Evolutionary conservation across 78 protist genomes (phyloP).

Genomic region (Polysphondylium violaceum): DNA sequence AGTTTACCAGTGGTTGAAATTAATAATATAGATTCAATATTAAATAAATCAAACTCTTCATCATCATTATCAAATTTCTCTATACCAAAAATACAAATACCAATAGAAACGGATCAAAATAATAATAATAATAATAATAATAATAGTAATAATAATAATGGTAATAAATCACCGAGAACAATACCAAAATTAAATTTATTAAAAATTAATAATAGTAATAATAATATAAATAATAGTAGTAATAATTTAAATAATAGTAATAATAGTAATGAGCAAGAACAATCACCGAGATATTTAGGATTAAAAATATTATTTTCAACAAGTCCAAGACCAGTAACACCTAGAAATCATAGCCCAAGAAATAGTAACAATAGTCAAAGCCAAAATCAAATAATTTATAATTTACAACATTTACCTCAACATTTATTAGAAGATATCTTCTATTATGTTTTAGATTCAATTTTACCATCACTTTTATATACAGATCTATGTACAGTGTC

Average conservation of each 20-base stretch:
- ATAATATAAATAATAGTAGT: not conserved
- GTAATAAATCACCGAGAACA: not conserved
- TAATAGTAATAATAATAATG: not conserved
- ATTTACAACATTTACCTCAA: constrained; percentile 2
- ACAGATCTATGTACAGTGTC: constrained; percentile 28
- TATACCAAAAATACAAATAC: not conserved
- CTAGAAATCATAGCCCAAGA: constrained; percentile 4
- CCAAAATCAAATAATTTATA: not conserved
- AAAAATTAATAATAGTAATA: not conserved
- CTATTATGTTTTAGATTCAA: not conserved
- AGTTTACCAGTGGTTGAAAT: not conserved
- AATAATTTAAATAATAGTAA: not conserved
- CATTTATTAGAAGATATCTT: constrained; percentile 21
- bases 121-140: not conserved
- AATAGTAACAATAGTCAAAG: not conserved
- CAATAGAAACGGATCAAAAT: not conserved
- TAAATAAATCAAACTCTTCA: too few relatives aligned
- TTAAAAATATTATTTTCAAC: constrained; percentile 19
- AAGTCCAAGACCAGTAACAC: constrained; percentile 4
- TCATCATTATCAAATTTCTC: too few relatives aligned
- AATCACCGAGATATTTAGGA: constrained; percentile 13
- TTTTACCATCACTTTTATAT: constrained; percentile 17
- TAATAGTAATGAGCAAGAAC: not conserved
- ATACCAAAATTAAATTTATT: not conserved
- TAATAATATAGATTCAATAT: too few relatives aligned